A percentile compares a stretch with the other conserved stretches of the same genome.
These are phyloP conservation scores for Candolleomyces aberdarensis DNA, from an alignment of 768 basidiomycete species.

Conservation along the genomic window DNA sequence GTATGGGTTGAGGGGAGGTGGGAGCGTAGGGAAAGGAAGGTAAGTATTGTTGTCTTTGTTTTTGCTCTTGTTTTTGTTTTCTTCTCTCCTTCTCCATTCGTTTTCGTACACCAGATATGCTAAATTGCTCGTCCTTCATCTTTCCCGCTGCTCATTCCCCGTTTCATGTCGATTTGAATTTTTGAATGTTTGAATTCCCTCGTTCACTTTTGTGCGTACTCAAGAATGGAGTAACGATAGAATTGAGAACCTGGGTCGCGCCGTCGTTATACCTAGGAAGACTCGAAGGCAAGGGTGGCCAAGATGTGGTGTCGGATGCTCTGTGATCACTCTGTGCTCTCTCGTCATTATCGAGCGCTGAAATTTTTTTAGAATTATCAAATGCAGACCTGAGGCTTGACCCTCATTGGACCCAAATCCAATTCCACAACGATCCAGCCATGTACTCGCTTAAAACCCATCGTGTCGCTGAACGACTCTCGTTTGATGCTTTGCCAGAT, in stretches of 20 bases:
- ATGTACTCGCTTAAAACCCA: constrained; percentile 37
- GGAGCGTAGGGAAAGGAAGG: constrained; percentile 6
- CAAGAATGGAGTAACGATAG: constrained; percentile 11
- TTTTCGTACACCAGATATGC: neutral
- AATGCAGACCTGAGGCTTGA: constrained; percentile 14
- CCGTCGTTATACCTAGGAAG: constrained; percentile 33
- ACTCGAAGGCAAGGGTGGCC: constrained; percentile 18
- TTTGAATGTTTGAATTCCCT: no score
- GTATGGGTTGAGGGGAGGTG: constrained; percentile 23
- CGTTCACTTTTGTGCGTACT: neutral
- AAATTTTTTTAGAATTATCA: constrained; percentile 6
- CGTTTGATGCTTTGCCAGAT: constrained; percentile 39
- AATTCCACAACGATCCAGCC: constrained; percentile 16
- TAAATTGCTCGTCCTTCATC: neutral
- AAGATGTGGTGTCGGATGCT: constrained; percentile 28
- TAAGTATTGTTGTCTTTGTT: neutral
- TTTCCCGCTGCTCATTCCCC: no score
- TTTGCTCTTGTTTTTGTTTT: neutral
- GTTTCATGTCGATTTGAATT: no score
- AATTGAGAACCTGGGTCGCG: constrained; percentile 26
- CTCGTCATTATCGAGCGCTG: constrained; percentile 28
- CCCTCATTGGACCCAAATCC: constrained; percentile 9
- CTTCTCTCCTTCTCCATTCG: neutral
- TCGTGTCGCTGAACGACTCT: constrained; percentile 45
- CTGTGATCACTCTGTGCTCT: constrained; percentile 29